phyloP scores from a whole-genome alignment of 2,329 filamentous ascomycete genomes.

The Pyrenophora tritici-repentis region DNA sequence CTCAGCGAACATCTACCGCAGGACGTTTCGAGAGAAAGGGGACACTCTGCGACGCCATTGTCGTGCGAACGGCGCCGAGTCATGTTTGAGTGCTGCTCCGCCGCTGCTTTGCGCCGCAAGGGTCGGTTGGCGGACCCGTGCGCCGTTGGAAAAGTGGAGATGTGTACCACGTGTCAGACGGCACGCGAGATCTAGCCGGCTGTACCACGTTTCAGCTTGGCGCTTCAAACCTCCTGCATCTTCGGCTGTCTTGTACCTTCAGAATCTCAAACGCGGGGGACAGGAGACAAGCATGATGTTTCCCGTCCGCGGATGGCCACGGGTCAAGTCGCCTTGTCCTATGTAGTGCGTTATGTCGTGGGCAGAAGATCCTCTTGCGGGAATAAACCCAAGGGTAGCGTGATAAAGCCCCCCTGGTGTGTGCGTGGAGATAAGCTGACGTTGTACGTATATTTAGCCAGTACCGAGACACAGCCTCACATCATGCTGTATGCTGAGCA shows the following conservation, averaged over 20 bases:
- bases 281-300: constrained; percentile 1
- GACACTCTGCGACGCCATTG: constrained; percentile 17
- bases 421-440: too few species aligned
- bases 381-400: too few species aligned
- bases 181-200: constrained; percentile 5
- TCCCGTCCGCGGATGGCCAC: too few species aligned
- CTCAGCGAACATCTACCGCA: constrained; percentile 1
- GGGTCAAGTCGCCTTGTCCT: too few species aligned
- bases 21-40: constrained; percentile 14
- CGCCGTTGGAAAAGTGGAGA: constrained; percentile 13
- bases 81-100: constrained; percentile 14
- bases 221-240: constrained; percentile 21
- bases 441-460: too few species aligned
- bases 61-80: constrained; percentile 16
- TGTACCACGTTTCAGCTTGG: constrained; percentile 23
- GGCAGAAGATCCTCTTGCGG: background rate
- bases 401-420: too few species aligned
- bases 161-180: constrained; percentile 13
- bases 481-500: too few species aligned
- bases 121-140: constrained; percentile 12
- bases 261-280: constrained; percentile 21
- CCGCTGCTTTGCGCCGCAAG: constrained; percentile 11
- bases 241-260: constrained; percentile 11
- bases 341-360: too few species aligned
- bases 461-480: too few species aligned